phyloP scores from a whole-genome alignment of 2,329 filamentous ascomycete species.

The Pezicula neosporulosa region DNA sequence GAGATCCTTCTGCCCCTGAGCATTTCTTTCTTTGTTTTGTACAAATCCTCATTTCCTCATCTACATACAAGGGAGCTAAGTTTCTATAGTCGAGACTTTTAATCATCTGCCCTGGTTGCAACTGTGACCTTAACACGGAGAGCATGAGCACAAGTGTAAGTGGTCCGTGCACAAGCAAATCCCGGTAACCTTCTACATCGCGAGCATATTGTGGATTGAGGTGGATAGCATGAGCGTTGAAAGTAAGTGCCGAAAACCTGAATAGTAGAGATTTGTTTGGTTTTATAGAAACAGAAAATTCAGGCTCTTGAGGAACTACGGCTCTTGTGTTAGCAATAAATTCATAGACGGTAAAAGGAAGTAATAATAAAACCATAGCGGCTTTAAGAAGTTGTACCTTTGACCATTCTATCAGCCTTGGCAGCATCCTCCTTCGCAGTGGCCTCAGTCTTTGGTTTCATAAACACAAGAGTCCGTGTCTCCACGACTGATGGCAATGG shows the following conservation, averaged over 20 bases:
- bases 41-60: conserved; percentile 69
- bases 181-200: conserved; percentile 68
- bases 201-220: conserved; percentile 70
- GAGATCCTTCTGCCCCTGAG: conserved; percentile 24
- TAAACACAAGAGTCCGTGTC: conserved; percentile 59
- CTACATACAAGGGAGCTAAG: conserved; percentile 74
- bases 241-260: conserved; percentile 85
- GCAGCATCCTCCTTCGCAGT: conserved; percentile 11
- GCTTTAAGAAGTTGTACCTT: conserved; percentile 13
- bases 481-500: conserved; percentile 43
- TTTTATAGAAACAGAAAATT: conserved; percentile 55
- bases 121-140: conserved; percentile 52
- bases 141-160: conserved; percentile 76
- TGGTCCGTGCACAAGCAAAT: conserved; percentile 83
- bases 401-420: conserved; percentile 16
- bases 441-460: conserved; percentile 38
- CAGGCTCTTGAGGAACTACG: conserved; percentile 31
- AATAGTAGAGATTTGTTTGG: conserved; percentile 75
- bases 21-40: conserved; percentile 35
- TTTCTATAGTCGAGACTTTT: conserved; percentile 73
- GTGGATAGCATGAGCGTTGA: conserved; percentile 92
- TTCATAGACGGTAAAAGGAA: no score
- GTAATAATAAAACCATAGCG: background rate
- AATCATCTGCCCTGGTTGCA: conserved; percentile 40
- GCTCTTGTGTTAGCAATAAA: conserved; percentile 1